Evolutionary conservation across 1,139 yeast genomes (phyloP).

Genomic region (Yamadazyma atmosphaerica): DNA sequence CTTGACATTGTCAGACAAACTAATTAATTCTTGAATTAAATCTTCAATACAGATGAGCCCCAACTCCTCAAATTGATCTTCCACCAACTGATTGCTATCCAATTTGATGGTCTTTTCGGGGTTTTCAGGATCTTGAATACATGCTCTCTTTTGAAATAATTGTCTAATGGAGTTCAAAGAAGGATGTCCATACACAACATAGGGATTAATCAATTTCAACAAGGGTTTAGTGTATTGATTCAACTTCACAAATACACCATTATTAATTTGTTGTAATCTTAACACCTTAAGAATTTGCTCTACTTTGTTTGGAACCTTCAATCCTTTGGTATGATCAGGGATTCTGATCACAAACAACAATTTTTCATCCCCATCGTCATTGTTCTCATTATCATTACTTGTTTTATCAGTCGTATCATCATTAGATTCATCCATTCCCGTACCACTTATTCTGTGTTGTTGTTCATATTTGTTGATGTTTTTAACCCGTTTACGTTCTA

Average conservation of each 20-base stretch:
- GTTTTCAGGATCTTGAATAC: slow-evolving; percentile 42
- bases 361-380: slow-evolving; percentile 41
- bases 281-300: slow-evolving; percentile 56
- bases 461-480: slow-evolving; percentile 56
- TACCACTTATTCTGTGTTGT: slow-evolving; percentile 8
- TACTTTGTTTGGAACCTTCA: slow-evolving; percentile 68
- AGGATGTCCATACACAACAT: slow-evolving; percentile 72
- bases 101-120: slow-evolving; percentile 41
- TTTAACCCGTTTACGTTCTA: slow-evolving; percentile 67
- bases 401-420: slow-evolving; percentile 12
- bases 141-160: slow-evolving; percentile 74
- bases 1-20: slow-evolving; percentile 64
- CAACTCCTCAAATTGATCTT: slow-evolving; percentile 62
- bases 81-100: slow-evolving; percentile 73
- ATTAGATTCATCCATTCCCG: not conserved
- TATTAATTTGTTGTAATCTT: slow-evolving; percentile 57
- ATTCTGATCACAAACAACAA: slow-evolving; percentile 67
- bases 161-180: slow-evolving; percentile 69
- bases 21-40: slow-evolving; percentile 65
- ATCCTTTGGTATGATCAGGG: slow-evolving; percentile 55
- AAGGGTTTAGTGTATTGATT: slow-evolving; percentile 58
- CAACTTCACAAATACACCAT: slow-evolving; percentile 70
- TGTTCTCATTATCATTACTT: slow-evolving; percentile 11
- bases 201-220: slow-evolving; percentile 67
- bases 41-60: slow-evolving; percentile 82